These are phyloP conservation scores for Neophaeococcomyces mojaviensis DNA, from an alignment of 2,329 filamentous ascomycete genomes.

Conservation along the genomic window DNA sequence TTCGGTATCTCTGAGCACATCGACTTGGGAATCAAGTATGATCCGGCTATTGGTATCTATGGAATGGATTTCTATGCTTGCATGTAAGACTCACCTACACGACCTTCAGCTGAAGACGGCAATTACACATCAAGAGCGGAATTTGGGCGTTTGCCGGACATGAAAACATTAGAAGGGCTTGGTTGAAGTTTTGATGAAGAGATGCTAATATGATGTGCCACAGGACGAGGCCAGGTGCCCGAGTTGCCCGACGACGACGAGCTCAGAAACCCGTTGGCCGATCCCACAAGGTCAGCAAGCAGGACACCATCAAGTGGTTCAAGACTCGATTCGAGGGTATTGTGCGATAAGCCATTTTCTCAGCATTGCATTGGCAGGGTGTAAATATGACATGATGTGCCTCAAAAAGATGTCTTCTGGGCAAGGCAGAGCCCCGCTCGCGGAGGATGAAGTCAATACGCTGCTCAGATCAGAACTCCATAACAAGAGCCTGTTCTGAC, in stretches of 20 bases:
- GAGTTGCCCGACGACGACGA: constrained; percentile 90
- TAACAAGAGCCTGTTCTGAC: too few species aligned
- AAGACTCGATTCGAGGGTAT: constrained; percentile 96
- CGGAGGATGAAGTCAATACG: too few species aligned
- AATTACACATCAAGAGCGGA: neutral
- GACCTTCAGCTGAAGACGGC: neutral
- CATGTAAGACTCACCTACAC: constrained; percentile 59
- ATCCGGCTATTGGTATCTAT: constrained; percentile 96
- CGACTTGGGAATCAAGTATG: constrained; percentile 99
- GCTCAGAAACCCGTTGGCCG: constrained; percentile 78
- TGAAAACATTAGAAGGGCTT: neutral
- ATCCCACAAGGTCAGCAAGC: constrained; percentile 85
- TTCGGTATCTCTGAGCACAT: constrained; percentile 99
- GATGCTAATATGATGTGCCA: constrained; percentile 26
- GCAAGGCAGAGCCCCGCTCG: too few species aligned
- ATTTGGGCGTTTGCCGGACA: neutral
- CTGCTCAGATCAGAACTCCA: too few species aligned
- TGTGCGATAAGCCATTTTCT: constrained; percentile 66
- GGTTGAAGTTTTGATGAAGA: neutral
- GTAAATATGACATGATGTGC: neutral
- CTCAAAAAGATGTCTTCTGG: neutral
- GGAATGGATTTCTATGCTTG: constrained; percentile 99
- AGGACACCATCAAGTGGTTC: constrained; percentile 98
- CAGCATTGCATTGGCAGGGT: neutral
- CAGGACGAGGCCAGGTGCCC: constrained; percentile 92